phyloP scores from a whole-genome alignment of 108 stramenopile genomes.

The Pseudonitzschia multiseries region DNA sequence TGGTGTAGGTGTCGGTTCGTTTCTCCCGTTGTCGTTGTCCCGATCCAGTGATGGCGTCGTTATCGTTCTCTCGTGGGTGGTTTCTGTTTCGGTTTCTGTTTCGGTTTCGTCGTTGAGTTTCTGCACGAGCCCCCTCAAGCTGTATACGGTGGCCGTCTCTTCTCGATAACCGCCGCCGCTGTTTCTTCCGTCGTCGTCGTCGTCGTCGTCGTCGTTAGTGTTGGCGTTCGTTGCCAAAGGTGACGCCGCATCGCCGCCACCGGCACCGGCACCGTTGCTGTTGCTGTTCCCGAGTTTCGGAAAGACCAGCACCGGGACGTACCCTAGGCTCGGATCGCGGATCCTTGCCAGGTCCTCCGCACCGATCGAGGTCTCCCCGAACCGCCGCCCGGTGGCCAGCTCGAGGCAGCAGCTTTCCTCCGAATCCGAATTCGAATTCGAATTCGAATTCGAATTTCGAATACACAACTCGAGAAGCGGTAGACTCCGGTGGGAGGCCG shows the following conservation, averaged over 20 bases:
- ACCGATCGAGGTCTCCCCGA: constrained; percentile 32
- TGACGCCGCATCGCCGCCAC: too few relatives aligned
- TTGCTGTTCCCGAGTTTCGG: constrained; percentile 1
- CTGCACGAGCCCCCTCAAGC: neutral
- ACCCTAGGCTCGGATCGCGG: neutral
- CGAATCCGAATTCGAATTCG: too few relatives aligned
- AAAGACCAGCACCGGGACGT: constrained; percentile 34
- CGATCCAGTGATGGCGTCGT: neutral
- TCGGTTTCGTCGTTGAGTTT: too few relatives aligned
- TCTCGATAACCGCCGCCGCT: constrained; percentile 14
- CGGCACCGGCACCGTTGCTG: too few relatives aligned
- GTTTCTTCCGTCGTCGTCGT: constrained; percentile 23
- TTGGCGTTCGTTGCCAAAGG: too few relatives aligned
- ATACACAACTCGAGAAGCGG: constrained; percentile 70
- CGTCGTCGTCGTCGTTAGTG: too few relatives aligned
- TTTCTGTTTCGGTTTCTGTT: too few relatives aligned
- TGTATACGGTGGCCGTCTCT: neutral
- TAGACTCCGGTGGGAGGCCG: constrained; percentile 48
- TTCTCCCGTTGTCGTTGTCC: too few relatives aligned
- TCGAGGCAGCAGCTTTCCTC: neutral
- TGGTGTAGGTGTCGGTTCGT: too few relatives aligned
- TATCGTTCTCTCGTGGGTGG: too few relatives aligned
- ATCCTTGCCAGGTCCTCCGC: neutral
- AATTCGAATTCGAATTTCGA: too few relatives aligned
- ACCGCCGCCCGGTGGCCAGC: constrained; percentile 35